Conservation (phyloP, 2,329 filamentous ascomycete species). For the Gliomastix tumulicola region DNA sequence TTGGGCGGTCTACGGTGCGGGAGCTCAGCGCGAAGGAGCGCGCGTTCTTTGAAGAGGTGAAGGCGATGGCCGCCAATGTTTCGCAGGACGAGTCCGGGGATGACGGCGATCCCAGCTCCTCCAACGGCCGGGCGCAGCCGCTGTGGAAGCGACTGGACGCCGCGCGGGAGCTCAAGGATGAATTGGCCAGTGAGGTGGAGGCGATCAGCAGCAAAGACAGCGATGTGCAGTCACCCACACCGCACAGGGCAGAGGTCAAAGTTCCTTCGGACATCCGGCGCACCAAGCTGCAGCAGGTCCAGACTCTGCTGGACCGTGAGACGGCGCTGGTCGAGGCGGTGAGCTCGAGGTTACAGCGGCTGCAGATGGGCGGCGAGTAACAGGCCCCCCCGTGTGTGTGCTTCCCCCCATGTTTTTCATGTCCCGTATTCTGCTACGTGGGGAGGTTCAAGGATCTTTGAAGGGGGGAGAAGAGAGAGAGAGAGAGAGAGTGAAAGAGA, state of each 20-base stretch:
- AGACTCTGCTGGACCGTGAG: conserved; percentile 57
- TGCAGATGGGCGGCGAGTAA: conserved; percentile 35
- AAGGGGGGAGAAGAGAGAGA: too few species aligned
- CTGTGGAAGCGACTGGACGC: conserved; percentile 51
- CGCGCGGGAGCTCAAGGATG: conserved; percentile 44
- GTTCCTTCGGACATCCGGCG: conserved; percentile 55
- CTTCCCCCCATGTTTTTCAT: too few species aligned
- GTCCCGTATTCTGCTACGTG: too few species aligned
- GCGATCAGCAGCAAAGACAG: conserved; percentile 26
- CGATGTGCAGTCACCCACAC: conserved; percentile 10
- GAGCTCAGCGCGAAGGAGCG: conserved; percentile 37
- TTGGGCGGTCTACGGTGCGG: conserved; percentile 30
- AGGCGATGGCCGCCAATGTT: conserved; percentile 47
- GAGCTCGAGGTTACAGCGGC: conserved; percentile 51
- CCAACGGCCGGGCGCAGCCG: conserved; percentile 34
- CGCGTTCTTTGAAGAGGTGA: conserved; percentile 37
- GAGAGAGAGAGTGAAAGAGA: too few species aligned
- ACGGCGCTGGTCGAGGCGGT: conserved; percentile 62
- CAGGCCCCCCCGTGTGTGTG: too few species aligned
- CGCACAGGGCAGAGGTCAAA: conserved; percentile 31
- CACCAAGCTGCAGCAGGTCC: conserved; percentile 58
- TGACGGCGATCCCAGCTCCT: neutral
- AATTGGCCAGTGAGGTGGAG: conserved; percentile 44
- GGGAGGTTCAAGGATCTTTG: too few species aligned
- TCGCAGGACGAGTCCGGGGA: neutral